Evolutionary conservation across 305 asterid species (phyloP).

Genomic region (Andrographis paniculata): DNA sequence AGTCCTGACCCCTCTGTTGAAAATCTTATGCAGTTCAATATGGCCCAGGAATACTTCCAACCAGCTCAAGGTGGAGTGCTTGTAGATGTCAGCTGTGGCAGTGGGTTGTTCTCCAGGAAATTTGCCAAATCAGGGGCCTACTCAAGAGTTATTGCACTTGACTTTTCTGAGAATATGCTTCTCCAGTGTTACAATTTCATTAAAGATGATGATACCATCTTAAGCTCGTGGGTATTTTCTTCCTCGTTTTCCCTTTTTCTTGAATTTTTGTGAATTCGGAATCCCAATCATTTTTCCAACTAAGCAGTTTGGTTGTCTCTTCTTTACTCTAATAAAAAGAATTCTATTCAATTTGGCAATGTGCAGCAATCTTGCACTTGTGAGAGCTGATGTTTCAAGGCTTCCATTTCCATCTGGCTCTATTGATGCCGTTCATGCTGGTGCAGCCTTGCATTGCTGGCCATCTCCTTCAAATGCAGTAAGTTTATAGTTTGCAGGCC

Average conservation of each 20-base stretch:
- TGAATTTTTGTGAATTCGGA: constrained; percentile 7
- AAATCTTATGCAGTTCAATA: constrained; percentile 59
- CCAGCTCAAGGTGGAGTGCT: constrained; percentile 78
- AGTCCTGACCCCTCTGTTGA: constrained; percentile 3
- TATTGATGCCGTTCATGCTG: constrained; percentile 89
- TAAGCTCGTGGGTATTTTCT: constrained; percentile 51
- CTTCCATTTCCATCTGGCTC: constrained; percentile 90
- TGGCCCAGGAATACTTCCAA: constrained; percentile 83
- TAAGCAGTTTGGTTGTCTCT: neutral
- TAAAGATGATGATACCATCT: constrained; percentile 49
- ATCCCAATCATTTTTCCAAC: neutral
- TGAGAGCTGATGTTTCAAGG: constrained; percentile 91
- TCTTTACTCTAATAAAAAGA: neutral
- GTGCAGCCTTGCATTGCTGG: constrained; percentile 98
- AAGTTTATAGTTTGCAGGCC: constrained; percentile 9
- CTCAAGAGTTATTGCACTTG: constrained; percentile 81
- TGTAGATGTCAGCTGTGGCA: constrained; percentile 89
- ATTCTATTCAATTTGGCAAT: constrained; percentile 8
- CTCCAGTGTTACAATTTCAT: constrained; percentile 81
- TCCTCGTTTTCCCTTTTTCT: constrained; percentile 8
- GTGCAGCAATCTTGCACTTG: constrained; percentile 79
- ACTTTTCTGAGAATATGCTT: constrained; percentile 93
- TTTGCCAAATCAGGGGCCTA: constrained; percentile 74
- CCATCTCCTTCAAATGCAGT: constrained; percentile 97
- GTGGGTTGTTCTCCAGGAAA: constrained; percentile 88